Conservation (phyloP, 371 early-diverging fungal species). For the Mortierella polycephala region DNA sequence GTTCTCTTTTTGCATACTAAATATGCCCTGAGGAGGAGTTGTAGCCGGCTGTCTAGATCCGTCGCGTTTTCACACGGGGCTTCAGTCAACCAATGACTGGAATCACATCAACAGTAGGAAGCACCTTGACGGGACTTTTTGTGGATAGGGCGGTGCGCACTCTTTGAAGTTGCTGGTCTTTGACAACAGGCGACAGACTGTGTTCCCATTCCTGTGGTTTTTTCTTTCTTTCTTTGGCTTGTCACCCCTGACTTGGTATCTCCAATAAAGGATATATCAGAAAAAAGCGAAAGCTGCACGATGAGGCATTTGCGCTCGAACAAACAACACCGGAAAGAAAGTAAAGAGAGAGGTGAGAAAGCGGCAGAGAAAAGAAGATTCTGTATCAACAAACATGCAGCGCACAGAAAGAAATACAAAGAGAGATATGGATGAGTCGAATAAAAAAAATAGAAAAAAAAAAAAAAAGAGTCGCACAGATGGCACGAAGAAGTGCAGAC, state of each 20-base stretch:
- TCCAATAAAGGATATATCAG: conserved; percentile 11
- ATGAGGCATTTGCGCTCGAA: conserved; percentile 9
- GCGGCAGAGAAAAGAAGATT: not conserved
- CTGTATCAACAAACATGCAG: not conserved
- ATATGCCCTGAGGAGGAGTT: no score
- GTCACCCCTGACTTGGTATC: not conserved
- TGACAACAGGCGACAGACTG: not conserved
- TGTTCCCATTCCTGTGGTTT: not conserved
- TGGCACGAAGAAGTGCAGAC: no score
- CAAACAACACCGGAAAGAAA: not conserved
- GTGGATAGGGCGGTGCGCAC: not conserved
- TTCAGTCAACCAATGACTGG: no score
- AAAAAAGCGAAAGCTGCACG: conserved; percentile 3
- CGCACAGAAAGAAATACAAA: no score
- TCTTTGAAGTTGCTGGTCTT: not conserved
- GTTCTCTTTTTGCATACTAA: no score
- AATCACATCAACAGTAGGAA: no score
- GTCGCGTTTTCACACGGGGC: no score
- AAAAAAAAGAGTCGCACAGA: no score
- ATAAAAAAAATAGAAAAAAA: no score
- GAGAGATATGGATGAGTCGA: no score
- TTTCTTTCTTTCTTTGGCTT: not conserved
- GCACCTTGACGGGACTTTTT: no score
- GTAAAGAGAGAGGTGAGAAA: not conserved
- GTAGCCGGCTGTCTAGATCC: no score